phyloP scores from a whole-genome alignment of 2,329 filamentous ascomycete species.

The Claviceps spartinae region DNA sequence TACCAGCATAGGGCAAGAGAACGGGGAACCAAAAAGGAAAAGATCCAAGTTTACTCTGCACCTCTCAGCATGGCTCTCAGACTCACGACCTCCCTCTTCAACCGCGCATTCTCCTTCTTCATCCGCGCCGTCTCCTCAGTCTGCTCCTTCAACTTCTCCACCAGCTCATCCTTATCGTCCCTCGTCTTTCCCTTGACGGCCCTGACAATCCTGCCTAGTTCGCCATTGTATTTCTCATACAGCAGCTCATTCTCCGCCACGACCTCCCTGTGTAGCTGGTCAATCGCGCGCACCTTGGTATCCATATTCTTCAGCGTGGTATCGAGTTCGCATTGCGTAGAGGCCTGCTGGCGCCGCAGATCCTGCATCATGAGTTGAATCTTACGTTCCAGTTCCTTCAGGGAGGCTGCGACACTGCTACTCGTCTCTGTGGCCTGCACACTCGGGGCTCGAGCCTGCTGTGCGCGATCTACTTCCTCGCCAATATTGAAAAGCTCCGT shows the following conservation, averaged over 20 bases:
- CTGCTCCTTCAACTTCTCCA: constrained; percentile 55
- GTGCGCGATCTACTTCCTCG: constrained; percentile 57
- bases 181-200: constrained; percentile 59
- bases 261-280: constrained; percentile 77
- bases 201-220: constrained; percentile 69
- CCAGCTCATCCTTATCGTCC: constrained; percentile 67
- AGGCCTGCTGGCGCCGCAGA: constrained; percentile 45
- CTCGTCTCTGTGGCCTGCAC: constrained; percentile 17
- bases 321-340: constrained; percentile 58
- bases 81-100: constrained; percentile 72
- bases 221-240: constrained; percentile 86
- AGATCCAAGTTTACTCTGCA: constrained; percentile 17
- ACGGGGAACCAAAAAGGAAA: background rate
- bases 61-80: constrained; percentile 42
- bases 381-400: constrained; percentile 54
- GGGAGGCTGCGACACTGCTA: constrained; percentile 27
- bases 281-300: constrained; percentile 65
- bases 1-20: background rate
- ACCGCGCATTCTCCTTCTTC: constrained; percentile 72
- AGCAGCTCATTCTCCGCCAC: constrained; percentile 86
- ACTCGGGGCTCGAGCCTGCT: constrained; percentile 11
- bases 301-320: constrained; percentile 60
- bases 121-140: constrained; percentile 64
- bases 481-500: constrained; percentile 69
- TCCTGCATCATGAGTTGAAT: constrained; percentile 47